Evolutionary conservation across 2,329 filamentous ascomycete genomes (phyloP), one percentile per base, ranked within the genome.

Genomic region (Exophiala spinifera): DNA sequence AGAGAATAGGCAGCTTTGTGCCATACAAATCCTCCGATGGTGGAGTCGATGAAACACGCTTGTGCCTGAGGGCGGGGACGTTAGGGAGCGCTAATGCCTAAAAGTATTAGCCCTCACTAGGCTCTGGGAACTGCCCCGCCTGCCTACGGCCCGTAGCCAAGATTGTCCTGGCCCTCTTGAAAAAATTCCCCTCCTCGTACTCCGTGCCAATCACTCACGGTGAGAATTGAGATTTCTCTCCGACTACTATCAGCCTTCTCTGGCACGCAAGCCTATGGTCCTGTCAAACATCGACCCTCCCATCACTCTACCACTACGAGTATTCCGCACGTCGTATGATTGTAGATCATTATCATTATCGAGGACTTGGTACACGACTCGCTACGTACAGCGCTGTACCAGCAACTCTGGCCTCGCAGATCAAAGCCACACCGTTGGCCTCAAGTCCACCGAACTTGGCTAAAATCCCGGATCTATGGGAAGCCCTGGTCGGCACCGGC

Each of bases 1-100:
- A 44, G 20, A 44, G 42, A 10, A 44, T 28, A 15, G 42, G 7
- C n/a, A n/a, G n/a, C n/a, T n/a, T 23, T 25, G 23, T 20, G 20
- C 42, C 42, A 21, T 10, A 44, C 19, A 44, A 44, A 44, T 44
- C 19, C 23, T 28, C 42, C 42, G 42, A 25, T n/a, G 42, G 21
- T 44, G 42, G 42, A 25, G 42, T 10, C 33, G 5, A 25, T 52
- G 50, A 52, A 52, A 52, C 50, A 47, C 43, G 28, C 50, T 52
- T 52, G 50, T 46, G 43, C 20, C 20, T 36, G 21, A 44, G 13
- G 23, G 21, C 42, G 42, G 42, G 42, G 42, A 10, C 42, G n/a
- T 28, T 23, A 15, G 42, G 20, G n/a, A 6, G 13, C n/a, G 3
- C 36, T 39, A 39, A 5, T 4, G 36, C 36, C 17, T 15, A 10